These are phyloP conservation scores for Diplotaxis tenuifolia DNA, from an alignment of 345 rosid species.

Conservation along the genomic window DNA sequence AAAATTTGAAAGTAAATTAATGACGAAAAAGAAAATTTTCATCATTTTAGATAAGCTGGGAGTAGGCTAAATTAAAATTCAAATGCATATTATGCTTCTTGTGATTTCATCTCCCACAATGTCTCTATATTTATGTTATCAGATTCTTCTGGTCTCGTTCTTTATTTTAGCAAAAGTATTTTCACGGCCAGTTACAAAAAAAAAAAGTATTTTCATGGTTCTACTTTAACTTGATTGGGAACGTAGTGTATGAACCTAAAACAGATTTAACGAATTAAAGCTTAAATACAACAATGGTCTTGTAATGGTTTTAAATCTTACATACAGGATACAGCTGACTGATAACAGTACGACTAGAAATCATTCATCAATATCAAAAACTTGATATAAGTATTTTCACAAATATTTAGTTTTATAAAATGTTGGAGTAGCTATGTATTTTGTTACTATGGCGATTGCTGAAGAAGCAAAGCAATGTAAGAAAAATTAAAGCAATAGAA, in stretches of 20 bases:
- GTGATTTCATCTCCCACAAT: neutral
- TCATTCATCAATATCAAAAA: too few relatives aligned
- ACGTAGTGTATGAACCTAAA: neutral
- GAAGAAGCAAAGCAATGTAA: too few relatives aligned
- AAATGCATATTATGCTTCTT: neutral
- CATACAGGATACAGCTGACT: too few relatives aligned
- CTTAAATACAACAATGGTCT: neutral
- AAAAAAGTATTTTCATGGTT: neutral
- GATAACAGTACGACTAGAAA: too few relatives aligned
- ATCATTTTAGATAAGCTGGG: neutral
- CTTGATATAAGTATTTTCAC: too few relatives aligned
- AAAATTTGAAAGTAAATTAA: neutral
- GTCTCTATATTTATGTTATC: neutral
- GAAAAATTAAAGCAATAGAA: too few relatives aligned
- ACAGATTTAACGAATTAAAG: neutral
- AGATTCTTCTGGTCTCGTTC: neutral
- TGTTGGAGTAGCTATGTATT: too few relatives aligned
- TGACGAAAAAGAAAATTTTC: neutral
- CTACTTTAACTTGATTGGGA: neutral
- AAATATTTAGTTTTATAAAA: too few relatives aligned
- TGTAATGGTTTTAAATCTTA: too few relatives aligned
- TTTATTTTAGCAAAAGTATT: too few relatives aligned
- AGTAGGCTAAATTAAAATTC: neutral
- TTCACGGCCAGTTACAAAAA: too few relatives aligned
- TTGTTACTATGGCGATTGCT: too few relatives aligned